Evolutionary conservation across 2,329 filamentous ascomycete species (phyloP).

Genomic region (Calonectria montana): DNA sequence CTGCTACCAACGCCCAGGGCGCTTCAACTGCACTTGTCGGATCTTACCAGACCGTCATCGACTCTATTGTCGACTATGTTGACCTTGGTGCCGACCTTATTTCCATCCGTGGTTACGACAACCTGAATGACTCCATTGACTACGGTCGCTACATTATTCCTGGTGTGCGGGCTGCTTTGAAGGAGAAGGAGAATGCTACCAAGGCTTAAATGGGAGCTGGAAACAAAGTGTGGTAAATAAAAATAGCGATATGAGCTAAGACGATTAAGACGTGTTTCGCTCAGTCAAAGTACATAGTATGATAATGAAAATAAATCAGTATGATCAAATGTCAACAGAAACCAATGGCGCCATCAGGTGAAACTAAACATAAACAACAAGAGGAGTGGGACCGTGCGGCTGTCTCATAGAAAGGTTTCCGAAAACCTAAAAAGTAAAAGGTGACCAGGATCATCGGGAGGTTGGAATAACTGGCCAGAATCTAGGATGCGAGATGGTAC

Average conservation of each 20-base stretch:
- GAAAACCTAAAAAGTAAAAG: no score
- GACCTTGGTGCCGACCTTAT: conserved; percentile 67
- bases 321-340: not conserved
- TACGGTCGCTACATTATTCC: conserved; percentile 69
- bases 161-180: conserved; percentile 54
- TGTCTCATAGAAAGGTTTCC: no score
- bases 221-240: not conserved
- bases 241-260: not conserved
- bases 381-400: no score
- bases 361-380: no score
- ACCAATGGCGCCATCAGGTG: not conserved
- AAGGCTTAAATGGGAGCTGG: conserved; percentile 8
- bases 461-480: no score
- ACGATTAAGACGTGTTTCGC: not conserved
- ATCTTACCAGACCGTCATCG: conserved; percentile 62
- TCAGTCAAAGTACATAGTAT: conserved; percentile 5
- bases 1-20: conserved; percentile 68
- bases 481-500: no score
- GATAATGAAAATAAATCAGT: not conserved
- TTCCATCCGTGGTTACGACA: conserved; percentile 71
- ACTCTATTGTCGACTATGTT: conserved; percentile 68
- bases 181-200: conserved; percentile 37
- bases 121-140: conserved; percentile 69
- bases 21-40: conserved; percentile 70
- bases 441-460: no score